These are phyloP conservation scores for Amorphotheca resinae DNA, from an alignment of 495 filamentous ascomycete genomes.

Conservation along the genomic window DNA sequence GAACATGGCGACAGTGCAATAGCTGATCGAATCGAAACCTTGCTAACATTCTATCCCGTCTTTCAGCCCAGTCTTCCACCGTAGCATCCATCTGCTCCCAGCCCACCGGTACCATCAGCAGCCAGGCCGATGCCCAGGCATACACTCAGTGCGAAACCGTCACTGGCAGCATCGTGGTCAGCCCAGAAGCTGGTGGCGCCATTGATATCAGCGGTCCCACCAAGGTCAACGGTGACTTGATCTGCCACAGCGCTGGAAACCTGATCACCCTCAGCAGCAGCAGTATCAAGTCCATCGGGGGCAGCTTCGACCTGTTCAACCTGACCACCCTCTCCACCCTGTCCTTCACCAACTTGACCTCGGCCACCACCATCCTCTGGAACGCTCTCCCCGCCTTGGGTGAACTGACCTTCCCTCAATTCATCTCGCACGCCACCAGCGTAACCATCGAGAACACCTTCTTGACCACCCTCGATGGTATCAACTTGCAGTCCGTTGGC, in stretches of 20 bases:
- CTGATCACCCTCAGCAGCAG: constrained; percentile 43
- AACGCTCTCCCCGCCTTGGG: constrained; percentile 59
- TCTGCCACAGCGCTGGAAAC: constrained; percentile 40
- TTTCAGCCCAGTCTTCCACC: constrained; percentile 16
- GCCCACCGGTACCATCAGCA: constrained; percentile 46
- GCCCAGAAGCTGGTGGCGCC: constrained; percentile 32
- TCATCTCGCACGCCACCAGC: constrained; percentile 45
- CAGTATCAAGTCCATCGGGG: constrained; percentile 37
- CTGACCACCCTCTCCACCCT: constrained; percentile 55
- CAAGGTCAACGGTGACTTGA: constrained; percentile 58
- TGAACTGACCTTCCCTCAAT: constrained; percentile 47
- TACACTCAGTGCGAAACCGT: constrained; percentile 55
- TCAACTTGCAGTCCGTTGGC: constrained; percentile 53
- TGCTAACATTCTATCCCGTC: constrained; percentile 15
- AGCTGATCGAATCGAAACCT: background rate
- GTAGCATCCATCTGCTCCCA: constrained; percentile 33
- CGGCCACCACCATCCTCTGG: constrained; percentile 55
- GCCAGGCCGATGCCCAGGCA: constrained; percentile 57
- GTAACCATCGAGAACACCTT: constrained; percentile 75
- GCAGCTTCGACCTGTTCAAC: constrained; percentile 51
- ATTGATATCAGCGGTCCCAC: constrained; percentile 45
- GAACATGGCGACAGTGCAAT: too few relatives aligned
- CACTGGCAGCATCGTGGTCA: constrained; percentile 58
- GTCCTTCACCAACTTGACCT: constrained; percentile 45
- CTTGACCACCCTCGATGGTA: constrained; percentile 59